Evolutionary conservation across 352 stramenopile species (phyloP).

Genomic region (Globisporangium emineosum): DNA sequence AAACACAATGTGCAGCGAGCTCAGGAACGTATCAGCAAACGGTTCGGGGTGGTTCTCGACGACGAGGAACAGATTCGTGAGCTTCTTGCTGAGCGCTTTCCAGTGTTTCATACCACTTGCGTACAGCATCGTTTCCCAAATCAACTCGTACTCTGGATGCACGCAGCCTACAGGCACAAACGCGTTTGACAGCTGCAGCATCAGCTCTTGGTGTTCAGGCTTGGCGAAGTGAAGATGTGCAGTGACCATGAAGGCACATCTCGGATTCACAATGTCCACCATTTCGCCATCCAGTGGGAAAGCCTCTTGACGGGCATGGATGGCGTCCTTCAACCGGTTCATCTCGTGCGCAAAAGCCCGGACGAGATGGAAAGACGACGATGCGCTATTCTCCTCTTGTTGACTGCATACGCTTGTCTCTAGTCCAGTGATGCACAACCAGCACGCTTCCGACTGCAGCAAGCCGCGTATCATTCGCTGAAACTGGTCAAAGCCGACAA

Average conservation of each 20-base stretch:
- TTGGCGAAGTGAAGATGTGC: slow-evolving; percentile 29
- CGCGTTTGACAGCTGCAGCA: slow-evolving; percentile 38
- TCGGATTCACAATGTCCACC: slow-evolving; percentile 35
- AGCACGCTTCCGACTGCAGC: slow-evolving; percentile 38
- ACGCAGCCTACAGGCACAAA: slow-evolving; percentile 44
- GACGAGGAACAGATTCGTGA: slow-evolving; percentile 29
- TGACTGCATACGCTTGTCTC: slow-evolving; percentile 17
- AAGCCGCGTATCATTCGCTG: slow-evolving; percentile 35
- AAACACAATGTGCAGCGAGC: slow-evolving; percentile 26
- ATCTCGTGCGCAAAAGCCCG: slow-evolving; percentile 41
- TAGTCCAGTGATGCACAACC: slow-evolving; percentile 39
- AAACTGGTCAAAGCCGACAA: slow-evolving; percentile 33
- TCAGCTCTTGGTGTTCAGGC: slow-evolving; percentile 34
- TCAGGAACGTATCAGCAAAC: slow-evolving; percentile 19
- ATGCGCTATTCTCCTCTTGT: not conserved
- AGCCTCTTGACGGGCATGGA: slow-evolving; percentile 31
- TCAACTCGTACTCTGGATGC: slow-evolving; percentile 23
- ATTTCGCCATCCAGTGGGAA: slow-evolving; percentile 32
- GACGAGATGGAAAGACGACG: slow-evolving; percentile 21
- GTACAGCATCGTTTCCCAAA: slow-evolving; percentile 37
- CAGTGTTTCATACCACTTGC: slow-evolving; percentile 42
- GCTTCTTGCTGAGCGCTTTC: slow-evolving; percentile 37
- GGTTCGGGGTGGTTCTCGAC: slow-evolving; percentile 25
- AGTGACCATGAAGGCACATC: slow-evolving; percentile 35
- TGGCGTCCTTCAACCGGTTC: slow-evolving; percentile 38